Conservation (phyloP, 345 rosid species). For the Streptanthus diversifolius region DNA sequence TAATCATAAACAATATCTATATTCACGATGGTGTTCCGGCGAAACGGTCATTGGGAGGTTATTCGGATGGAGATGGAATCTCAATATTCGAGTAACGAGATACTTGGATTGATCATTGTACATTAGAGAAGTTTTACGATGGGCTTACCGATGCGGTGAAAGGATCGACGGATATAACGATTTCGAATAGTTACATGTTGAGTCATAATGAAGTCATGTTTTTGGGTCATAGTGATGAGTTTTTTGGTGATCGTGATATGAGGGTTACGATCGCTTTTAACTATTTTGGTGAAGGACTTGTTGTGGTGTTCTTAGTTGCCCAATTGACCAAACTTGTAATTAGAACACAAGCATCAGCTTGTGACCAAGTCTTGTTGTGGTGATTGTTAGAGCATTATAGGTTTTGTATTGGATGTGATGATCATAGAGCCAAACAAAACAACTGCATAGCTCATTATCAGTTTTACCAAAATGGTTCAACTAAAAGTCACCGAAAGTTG, state of each 20-base stretch:
- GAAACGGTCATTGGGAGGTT: slow-evolving; percentile 34
- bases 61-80: slow-evolving; percentile 67
- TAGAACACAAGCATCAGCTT: slow-evolving; percentile 17
- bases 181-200: slow-evolving; percentile 63
- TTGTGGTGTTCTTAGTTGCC: slow-evolving; percentile 53
- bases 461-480: neutral
- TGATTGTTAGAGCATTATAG: neutral
- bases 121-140: slow-evolving; percentile 51
- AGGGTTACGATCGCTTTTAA: slow-evolving; percentile 69
- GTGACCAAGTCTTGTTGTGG: neutral
- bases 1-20: slow-evolving; percentile 60
- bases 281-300: slow-evolving; percentile 61
- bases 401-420: neutral
- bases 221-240: slow-evolving; percentile 68
- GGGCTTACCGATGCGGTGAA: slow-evolving; percentile 61
- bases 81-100: slow-evolving; percentile 49
- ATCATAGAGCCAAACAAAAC: neutral
- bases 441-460: neutral
- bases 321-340: slow-evolving; percentile 43
- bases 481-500: neutral
- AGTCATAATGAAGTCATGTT: slow-evolving; percentile 69
- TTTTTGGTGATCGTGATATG: slow-evolving; percentile 50
- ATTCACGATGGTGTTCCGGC: slow-evolving; percentile 54
- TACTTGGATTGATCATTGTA: slow-evolving; percentile 73
- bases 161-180: slow-evolving; percentile 60